Evolutionary conservation across 108 stramenopile genomes (phyloP).

Genomic region (Nannochloropsis gaditana): DNA sequence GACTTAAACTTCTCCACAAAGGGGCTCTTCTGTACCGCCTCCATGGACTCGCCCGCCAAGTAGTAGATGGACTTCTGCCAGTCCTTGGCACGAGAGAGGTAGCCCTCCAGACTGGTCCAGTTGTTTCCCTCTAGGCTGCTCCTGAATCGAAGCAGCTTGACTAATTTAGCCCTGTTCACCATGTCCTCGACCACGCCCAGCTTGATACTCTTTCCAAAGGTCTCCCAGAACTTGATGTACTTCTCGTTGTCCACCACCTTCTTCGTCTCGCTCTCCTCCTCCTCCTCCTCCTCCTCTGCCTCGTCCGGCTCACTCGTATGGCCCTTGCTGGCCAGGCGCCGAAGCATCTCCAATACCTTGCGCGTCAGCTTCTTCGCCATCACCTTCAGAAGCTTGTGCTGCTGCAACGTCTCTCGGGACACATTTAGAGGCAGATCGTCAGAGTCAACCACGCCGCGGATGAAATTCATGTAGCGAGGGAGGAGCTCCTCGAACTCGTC

Average conservation of each 20-base stretch:
- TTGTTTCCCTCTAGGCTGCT: constrained; percentile 64
- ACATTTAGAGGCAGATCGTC: constrained; percentile 99
- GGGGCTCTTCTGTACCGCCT: constrained; percentile 72
- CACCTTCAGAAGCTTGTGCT: constrained; percentile 72
- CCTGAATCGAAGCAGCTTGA: constrained; percentile 91
- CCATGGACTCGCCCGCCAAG: constrained; percentile 75
- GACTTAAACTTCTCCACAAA: constrained; percentile 80
- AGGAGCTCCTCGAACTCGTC: constrained; percentile 95
- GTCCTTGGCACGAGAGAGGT: constrained; percentile 89
- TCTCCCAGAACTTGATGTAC: constrained; percentile 90
- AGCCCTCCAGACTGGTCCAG: constrained; percentile 72
- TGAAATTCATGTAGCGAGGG: constrained; percentile 88
- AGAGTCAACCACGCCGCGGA: constrained; percentile 95
- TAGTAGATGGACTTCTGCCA: constrained; percentile 98
- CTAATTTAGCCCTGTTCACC: constrained; percentile 76
- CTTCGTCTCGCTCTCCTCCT: constrained; percentile 56
- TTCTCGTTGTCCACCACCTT: constrained; percentile 55
- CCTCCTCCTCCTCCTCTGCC: constrained; percentile 59
- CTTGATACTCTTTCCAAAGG: constrained; percentile 87
- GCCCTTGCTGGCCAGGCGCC: constrained; percentile 60
- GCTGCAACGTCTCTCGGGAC: constrained; percentile 95
- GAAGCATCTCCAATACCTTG: constrained; percentile 92
- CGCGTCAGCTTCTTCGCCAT: constrained; percentile 99
- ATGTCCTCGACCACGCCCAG: constrained; percentile 94
- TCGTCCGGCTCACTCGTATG: constrained; percentile 50